Evolutionary conservation across 805 yeast species (phyloP).

Genomic region (Metschnikowia drakensbergensis): DNA sequence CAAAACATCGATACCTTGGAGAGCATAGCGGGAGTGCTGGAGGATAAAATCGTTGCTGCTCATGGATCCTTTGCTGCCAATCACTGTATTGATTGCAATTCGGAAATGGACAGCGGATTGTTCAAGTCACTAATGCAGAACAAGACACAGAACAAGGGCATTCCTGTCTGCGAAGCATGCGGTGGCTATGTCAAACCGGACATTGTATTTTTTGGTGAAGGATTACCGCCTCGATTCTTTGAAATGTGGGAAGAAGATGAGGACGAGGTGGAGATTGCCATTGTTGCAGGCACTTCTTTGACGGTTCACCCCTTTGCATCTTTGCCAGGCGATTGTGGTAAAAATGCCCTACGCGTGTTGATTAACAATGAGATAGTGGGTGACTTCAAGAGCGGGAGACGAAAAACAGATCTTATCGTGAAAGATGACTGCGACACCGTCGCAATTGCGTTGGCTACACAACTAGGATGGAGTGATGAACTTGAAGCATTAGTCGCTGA

Average conservation of each 20-base stretch:
- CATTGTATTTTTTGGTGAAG: slow-evolving; percentile 92
- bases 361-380: slow-evolving; percentile 80
- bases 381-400: slow-evolving; percentile 45
- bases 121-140: slow-evolving; percentile 40
- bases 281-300: slow-evolving; percentile 90
- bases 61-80: slow-evolving; percentile 90
- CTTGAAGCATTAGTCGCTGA: slow-evolving; percentile 38
- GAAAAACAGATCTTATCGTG: slow-evolving; percentile 58
- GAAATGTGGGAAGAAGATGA: slow-evolving; percentile 58
- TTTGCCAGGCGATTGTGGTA: slow-evolving; percentile 63
- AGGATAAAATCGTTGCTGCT: slow-evolving; percentile 73
- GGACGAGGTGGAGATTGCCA: slow-evolving; percentile 58
- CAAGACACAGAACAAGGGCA: slow-evolving; percentile 26
- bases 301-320: slow-evolving; percentile 89
- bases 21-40: slow-evolving; percentile 71
- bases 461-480: slow-evolving; percentile 64
- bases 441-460: slow-evolving; percentile 48
- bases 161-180: slow-evolving; percentile 62
- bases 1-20: slow-evolving; percentile 94
- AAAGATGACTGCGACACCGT: slow-evolving; percentile 66
- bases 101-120: slow-evolving; percentile 46
- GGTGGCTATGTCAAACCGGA: slow-evolving; percentile 84
- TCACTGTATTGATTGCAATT: slow-evolving; percentile 75
- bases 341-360: slow-evolving; percentile 51
- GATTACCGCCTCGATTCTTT: slow-evolving; percentile 69